These are phyloP conservation scores for Bassia scoparia DNA, from an alignment of 148 eudicot genomes.

Conservation along the genomic window DNA sequence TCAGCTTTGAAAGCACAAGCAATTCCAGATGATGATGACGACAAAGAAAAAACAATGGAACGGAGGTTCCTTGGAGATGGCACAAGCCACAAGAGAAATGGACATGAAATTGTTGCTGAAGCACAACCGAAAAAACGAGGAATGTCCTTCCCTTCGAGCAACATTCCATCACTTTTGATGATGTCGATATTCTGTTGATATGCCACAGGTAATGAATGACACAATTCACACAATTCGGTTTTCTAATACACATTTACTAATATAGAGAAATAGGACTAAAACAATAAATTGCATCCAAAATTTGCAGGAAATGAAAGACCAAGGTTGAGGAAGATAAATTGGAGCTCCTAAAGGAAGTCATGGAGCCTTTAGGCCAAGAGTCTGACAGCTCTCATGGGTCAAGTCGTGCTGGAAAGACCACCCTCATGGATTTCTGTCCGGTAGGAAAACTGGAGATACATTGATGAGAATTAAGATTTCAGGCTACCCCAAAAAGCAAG, in stretches of 20 bases:
- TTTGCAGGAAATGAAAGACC: constrained; percentile 70
- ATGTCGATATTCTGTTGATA: constrained; percentile 70
- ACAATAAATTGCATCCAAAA: neutral
- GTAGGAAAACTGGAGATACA: constrained; percentile 74
- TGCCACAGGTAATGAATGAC: constrained; percentile 61
- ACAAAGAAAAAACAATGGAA: constrained; percentile 11
- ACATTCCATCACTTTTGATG: constrained; percentile 66
- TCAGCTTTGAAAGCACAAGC: constrained; percentile 53
- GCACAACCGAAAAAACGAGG: constrained; percentile 39
- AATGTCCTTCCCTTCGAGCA: constrained; percentile 86
- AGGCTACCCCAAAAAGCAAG: constrained; percentile 76
- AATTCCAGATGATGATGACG: constrained; percentile 40
- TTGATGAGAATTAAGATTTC: constrained; percentile 62
- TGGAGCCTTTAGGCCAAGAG: constrained; percentile 81
- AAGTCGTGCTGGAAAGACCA: constrained; percentile 95
- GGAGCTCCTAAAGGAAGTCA: constrained; percentile 67
- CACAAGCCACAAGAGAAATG: constrained; percentile 13
- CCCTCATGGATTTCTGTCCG: constrained; percentile 87
- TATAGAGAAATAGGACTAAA: neutral
- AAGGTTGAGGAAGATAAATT: constrained; percentile 56
- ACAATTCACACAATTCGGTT: neutral
- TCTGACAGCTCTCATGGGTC: constrained; percentile 83
- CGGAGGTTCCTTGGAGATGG: constrained; percentile 24
- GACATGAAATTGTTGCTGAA: constrained; percentile 10
- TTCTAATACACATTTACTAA: neutral